Base-by-base conservation (phyloP, 108 stramenopile genomes). In the Cyclostephanos invisitatus region DNA sequence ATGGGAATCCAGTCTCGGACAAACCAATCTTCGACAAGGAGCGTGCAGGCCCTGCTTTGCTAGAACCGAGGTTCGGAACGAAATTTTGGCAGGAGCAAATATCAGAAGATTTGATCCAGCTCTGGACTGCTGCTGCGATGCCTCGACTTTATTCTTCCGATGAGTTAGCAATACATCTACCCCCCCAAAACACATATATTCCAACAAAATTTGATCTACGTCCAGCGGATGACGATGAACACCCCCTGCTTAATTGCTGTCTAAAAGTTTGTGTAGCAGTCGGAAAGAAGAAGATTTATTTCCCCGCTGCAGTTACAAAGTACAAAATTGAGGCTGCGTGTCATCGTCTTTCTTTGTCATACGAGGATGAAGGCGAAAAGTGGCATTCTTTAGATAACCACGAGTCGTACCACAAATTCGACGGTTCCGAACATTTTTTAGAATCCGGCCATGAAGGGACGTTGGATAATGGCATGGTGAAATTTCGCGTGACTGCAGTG, bases 331-430 rank as follows among this genome's bases (percentile, higher is more conserved):
- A 77, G 15, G 84, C 74, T 24, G 87, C 86, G 53, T 38, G 58
- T n/a, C 70, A 70, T 51, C 62, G 67, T 28, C 66, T 94, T 37
- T 69, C 90, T 44, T 64, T 89, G 28, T 78, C 83, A 2, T 91
- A 90, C 59, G 93, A 94, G 73, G 93, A 92, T 47, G 89, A 86
- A 54, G 85, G 85, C 28, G 84, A 91, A 73, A 80, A 85, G 67
- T 94, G 93, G 93, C 88, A 92, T 61, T 44, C 35, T 17, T 9
- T 91, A 11, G 93, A 94, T 69, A 60, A 60, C 62, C 67, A 65
- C 22, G 73, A 60, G 5, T 40, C 44, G 24, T 65, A 67, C 60
- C 42, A 53, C 10, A 67, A 77, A 22, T 37, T 85, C 10, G 59
- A 70, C 9, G 58, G 66, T 17, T 60, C 66, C 17, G 46, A 64